Base-by-base conservation (phyloP, 2,329 filamentous ascomycete genomes). In the Trichoderma cornu-damae region DNA sequence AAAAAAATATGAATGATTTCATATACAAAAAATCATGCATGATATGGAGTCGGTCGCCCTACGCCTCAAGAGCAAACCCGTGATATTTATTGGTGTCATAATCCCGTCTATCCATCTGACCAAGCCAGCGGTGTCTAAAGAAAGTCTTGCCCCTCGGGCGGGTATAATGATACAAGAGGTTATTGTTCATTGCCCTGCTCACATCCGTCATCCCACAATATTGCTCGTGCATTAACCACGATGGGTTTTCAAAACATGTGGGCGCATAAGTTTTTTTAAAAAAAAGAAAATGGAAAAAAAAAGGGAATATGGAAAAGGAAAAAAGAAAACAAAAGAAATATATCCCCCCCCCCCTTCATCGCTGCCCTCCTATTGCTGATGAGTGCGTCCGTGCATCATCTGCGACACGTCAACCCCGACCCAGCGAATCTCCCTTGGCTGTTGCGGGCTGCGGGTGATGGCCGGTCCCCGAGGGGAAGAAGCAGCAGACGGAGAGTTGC, bases 381-480 rank as follows among this genome's bases (percentile, higher is more conserved):
- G 57, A 6, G 28, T 32, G 4, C 52, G 30, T 12, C 43, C 58
- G 35, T 61, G 62, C 62, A 63, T 62, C 61, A 63, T 61, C 43
- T 64, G 62, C 47, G 58, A 56, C 6, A 63, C 59, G 22, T 61
- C 58, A 22, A 64, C 57, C 3, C 62, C 62, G 9, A 63, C 62
- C 62, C 62, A 64, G 20, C 55, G 58, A 44, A 60, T 60, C 35
- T 58, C 59, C 8, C 44, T 47, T 4, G 60, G 62, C 20, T 62
- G 60, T 18, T 60, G 62, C 4, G 56, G 60, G 30, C 51, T 55
- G 20, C 55, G 60, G 18, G 43, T 30, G n/a, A 51, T 46, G 24
- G 44, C n/a, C 18, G 46, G 58, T 7, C 32, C 50, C 5, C 43
- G 52, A 22, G 52, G 42, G 12, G 52, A 55, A 12, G 52, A 35